Conservation (phyloP, 495 filamentous ascomycete species). For the Bryoglossum gracile region DNA sequence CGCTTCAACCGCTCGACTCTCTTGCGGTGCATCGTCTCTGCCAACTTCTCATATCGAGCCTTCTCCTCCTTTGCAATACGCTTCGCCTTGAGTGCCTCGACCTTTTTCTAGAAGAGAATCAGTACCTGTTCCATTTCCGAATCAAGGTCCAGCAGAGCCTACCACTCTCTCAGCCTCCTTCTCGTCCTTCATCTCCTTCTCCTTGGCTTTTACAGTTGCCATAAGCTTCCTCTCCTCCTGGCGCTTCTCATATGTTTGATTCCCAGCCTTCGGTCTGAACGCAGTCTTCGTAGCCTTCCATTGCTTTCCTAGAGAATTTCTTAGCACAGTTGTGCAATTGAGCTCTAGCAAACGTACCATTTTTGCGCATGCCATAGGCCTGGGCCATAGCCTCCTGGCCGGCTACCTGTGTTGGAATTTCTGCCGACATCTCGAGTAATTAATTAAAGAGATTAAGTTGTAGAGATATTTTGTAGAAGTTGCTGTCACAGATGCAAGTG, state of each 20-base stretch:
- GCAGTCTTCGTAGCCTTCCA: constrained; percentile 78
- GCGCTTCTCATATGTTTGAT: constrained; percentile 73
- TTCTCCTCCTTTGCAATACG: constrained; percentile 85
- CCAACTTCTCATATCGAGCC: constrained; percentile 88
- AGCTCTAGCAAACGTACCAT: constrained; percentile 40
- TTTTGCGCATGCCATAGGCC: constrained; percentile 53
- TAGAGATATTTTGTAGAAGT: no score
- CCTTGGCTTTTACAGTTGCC: constrained; percentile 73
- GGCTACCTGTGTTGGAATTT: constrained; percentile 4
- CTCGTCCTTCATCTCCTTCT: constrained; percentile 93
- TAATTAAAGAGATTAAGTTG: no score
- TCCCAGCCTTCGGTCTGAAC: constrained; percentile 75
- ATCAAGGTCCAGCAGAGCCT: constrained; percentile 5
- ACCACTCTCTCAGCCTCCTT: constrained; percentile 85
- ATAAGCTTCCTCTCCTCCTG: constrained; percentile 54
- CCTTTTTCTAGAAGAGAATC: constrained; percentile 49
- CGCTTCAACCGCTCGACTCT: constrained; percentile 86
- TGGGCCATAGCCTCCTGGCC: not conserved
- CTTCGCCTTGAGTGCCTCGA: constrained; percentile 74
- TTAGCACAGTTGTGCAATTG: constrained; percentile 8
- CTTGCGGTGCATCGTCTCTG: constrained; percentile 95
- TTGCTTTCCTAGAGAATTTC: constrained; percentile 67
- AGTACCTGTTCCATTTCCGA: not conserved
- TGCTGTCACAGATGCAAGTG: no score
- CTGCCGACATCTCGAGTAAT: constrained; percentile 13